Conservation (phyloP, 2,329 filamentous ascomycete species). For the Ploettnerulaceae sp. region DNA sequence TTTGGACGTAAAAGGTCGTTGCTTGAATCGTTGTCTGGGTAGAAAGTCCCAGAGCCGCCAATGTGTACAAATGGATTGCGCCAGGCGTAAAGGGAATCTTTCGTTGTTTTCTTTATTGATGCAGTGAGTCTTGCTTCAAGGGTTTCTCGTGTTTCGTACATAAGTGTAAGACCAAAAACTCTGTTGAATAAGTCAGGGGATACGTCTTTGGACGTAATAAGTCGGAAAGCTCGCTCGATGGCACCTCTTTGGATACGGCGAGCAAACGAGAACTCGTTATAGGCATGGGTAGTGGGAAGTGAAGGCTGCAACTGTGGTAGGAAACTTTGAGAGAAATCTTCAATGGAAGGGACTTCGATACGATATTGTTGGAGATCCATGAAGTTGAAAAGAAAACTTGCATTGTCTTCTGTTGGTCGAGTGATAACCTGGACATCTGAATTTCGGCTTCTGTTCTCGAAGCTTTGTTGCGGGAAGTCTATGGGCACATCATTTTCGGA, state of each 20-base stretch:
- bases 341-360: slow-evolving; percentile 29
- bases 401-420: slow-evolving; percentile 47
- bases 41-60: slow-evolving; percentile 65
- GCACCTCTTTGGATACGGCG: slow-evolving; percentile 63
- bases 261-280: slow-evolving; percentile 63
- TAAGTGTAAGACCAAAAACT: slow-evolving; percentile 65
- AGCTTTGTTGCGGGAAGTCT: slow-evolving; percentile 14
- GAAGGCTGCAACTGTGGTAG: slow-evolving; percentile 36
- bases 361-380: slow-evolving; percentile 30
- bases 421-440: slow-evolving; percentile 46
- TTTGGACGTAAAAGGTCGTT: slow-evolving; percentile 27
- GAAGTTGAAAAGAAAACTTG: slow-evolving; percentile 46
- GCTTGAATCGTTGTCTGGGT: slow-evolving; percentile 35
- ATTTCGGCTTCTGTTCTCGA: slow-evolving; percentile 11
- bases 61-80: slow-evolving; percentile 59
- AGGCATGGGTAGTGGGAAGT: slow-evolving; percentile 51
- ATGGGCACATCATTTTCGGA: slow-evolving; percentile 18
- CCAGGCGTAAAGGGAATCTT: slow-evolving; percentile 52
- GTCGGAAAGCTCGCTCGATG: slow-evolving; percentile 55
- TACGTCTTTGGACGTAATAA: slow-evolving; percentile 49
- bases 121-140: slow-evolving; percentile 42
- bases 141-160: slow-evolving; percentile 49
- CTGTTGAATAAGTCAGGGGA: slow-evolving; percentile 43
- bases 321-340: slow-evolving; percentile 27
- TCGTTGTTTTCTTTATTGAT: slow-evolving; percentile 15